Base-by-base conservation (phyloP, 1,284 basidiomycete species). In the Meira nashicola region DNA sequence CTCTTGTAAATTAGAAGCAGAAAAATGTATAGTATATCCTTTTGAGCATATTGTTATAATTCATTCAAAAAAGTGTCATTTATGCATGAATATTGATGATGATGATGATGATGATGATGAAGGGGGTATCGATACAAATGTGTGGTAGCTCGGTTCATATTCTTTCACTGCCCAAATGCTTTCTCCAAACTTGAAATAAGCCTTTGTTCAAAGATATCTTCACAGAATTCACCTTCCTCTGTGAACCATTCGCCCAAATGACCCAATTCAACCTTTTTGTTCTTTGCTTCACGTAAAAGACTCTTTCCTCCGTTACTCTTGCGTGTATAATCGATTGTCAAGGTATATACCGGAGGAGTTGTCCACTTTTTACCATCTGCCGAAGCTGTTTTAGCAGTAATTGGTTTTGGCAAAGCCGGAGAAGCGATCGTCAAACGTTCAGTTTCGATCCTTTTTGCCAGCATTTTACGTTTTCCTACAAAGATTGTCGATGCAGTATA, bases 181-280 rank as follows among this genome's bases (percentile, higher is more conserved):
- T 70, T 68, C n/a, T 68, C 53, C 19, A 77, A 66, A 2, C 58
- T 59, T 8, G 63, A 56, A 11, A 71, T 51, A n/a, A 77, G 57
- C 9, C 66, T 60, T 55, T 68, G 51, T 50, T 68, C 60, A 59
- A 77, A 76, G 48, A 69, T 58, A 25, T 39, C 33, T 57, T 74
- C 65, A 4, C 66, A 58, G 43, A 77, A 77, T 49, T 75, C 76
- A 19, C 76, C 76, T 40, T 71, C 58, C n/a, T 70, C 56, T 11
- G 73, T 74, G 62, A 77, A 74, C 73, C 74, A 77, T 58, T 77
- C 75, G 70, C 74, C 73, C 15, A 75, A 57, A 47, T 75, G 65
- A 11, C 76, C 76, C 0, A 77, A 58, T 15, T 54, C 47, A 12
- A 75, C 44, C 12, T 23, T 48, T n/a, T 61, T 61, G 11, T 59